Conservation (phyloP, 2,329 filamentous ascomycete species). For the Aspergillus proliferans region DNA sequence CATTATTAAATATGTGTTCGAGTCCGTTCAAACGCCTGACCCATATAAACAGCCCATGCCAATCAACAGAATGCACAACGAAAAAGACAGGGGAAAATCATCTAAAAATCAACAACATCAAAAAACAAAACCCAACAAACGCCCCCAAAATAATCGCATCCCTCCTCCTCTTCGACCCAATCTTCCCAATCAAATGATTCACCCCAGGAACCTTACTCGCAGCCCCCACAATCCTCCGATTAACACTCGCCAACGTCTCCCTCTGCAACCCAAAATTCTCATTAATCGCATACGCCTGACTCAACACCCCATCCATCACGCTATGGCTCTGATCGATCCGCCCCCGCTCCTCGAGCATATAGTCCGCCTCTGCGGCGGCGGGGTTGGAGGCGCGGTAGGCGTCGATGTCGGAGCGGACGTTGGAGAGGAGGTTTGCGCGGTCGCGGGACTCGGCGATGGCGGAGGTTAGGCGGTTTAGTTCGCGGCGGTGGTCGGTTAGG, state of each 20-base stretch:
- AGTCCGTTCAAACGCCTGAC: not conserved
- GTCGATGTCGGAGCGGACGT: slow-evolving; percentile 86
- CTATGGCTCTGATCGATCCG: slow-evolving; percentile 84
- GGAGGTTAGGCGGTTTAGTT: slow-evolving; percentile 68
- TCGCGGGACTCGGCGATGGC: slow-evolving; percentile 73
- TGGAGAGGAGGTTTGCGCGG: slow-evolving; percentile 81
- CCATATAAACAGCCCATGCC: slow-evolving; percentile 3
- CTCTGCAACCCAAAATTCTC: slow-evolving; percentile 83
- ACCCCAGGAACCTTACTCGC: slow-evolving; percentile 89
- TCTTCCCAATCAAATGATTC: slow-evolving; percentile 84
- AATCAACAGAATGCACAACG: not conserved
- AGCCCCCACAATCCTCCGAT: slow-evolving; percentile 79
- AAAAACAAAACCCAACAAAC: slow-evolving; percentile 87
- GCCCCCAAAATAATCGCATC: slow-evolving; percentile 88
- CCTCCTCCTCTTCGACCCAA: slow-evolving; percentile 88
- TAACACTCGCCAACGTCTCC: slow-evolving; percentile 82
- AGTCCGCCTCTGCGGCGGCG: slow-evolving; percentile 80
- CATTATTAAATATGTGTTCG: not conserved
- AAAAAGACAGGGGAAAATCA: slow-evolving; percentile 29
- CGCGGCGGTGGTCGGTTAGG: slow-evolving; percentile 76
- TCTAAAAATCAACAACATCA: slow-evolving; percentile 75
- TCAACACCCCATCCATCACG: slow-evolving; percentile 82
- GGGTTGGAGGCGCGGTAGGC: slow-evolving; percentile 79
- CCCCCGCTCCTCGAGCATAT: slow-evolving; percentile 87
- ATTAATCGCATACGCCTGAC: slow-evolving; percentile 93